Percentiles rank a stretch among this genome's conserved stretches.
Conservation (phyloP, 2,329 filamentous ascomycete species). For the Aspergillus neotritici region DNA sequence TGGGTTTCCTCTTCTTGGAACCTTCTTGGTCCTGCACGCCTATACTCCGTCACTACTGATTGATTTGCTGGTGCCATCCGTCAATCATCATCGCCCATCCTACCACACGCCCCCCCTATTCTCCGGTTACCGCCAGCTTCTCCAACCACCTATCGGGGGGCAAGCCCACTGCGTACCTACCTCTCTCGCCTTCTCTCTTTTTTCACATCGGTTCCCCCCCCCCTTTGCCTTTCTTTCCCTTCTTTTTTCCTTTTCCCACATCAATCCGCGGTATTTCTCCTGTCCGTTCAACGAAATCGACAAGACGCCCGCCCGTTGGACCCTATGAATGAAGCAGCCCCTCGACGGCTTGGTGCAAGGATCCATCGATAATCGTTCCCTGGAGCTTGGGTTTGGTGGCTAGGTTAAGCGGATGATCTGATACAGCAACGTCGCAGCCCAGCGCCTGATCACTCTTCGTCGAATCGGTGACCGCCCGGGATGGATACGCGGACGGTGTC, state of each 20-base stretch:
- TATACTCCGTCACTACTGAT: no score
- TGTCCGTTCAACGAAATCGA: not conserved
- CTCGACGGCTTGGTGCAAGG: conserved; percentile 5
- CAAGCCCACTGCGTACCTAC: no score
- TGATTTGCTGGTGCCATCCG: not conserved
- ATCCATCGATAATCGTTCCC: conserved; percentile 9
- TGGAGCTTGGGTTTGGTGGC: conserved; percentile 10
- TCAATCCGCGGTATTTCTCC: not conserved
- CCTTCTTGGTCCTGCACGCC: not conserved
- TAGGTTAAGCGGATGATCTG: conserved; percentile 8
- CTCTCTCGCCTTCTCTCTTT: conserved; percentile 1
- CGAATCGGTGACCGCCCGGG: conserved; percentile 27
- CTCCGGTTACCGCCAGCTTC: no score
- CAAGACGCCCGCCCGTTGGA: not conserved
- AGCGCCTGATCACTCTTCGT: conserved; percentile 21
- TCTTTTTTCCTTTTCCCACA: not conserved
- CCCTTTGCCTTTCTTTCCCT: not conserved
- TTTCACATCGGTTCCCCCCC: not conserved
- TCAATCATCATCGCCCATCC: not conserved
- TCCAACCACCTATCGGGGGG: no score
- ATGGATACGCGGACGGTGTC: conserved; percentile 26
- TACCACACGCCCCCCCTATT: no score
- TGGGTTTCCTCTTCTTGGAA: not conserved
- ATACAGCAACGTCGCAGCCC: conserved; percentile 14
- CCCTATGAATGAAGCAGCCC: conserved; percentile 14